A percentile compares a stretch with the other conserved stretches of the same genome.
Evolutionary conservation across 2,329 filamentous ascomycete species (phyloP).

Genomic region (Colletotrichum orchidophilum): DNA sequence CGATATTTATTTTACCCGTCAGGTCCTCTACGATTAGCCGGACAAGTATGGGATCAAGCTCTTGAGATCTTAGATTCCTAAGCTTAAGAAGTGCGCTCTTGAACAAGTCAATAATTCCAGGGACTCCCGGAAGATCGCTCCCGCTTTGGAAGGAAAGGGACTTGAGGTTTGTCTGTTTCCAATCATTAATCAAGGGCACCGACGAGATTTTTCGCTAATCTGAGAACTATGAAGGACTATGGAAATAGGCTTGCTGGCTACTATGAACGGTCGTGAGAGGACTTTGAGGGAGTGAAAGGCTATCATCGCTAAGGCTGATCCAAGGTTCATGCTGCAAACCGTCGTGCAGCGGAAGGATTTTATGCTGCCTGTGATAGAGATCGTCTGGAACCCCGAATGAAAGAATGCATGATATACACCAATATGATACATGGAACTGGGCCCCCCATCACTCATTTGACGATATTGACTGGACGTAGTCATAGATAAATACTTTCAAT

Average conservation of each 20-base stretch:
- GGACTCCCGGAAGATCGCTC: neutral
- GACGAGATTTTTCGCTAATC: neutral
- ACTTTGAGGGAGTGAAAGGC: neutral
- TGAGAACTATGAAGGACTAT: neutral
- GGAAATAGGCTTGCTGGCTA: neutral
- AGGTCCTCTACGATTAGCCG: conserved; percentile 56
- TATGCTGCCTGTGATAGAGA: neutral
- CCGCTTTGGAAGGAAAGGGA: neutral
- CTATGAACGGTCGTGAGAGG: neutral
- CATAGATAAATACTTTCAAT: no score
- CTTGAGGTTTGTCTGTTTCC: neutral
- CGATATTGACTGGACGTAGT: no score
- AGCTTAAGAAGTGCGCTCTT: conserved; percentile 47
- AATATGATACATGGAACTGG: no score
- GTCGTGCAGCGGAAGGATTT: neutral
- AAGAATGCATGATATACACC: no score
- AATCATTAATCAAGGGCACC: neutral
- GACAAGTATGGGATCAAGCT: conserved; percentile 45
- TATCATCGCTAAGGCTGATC: neutral
- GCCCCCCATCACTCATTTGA: no score
- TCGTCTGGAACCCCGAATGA: neutral
- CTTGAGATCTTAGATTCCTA: conserved; percentile 44
- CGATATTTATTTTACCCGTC: conserved; percentile 51
- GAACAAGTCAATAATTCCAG: conserved; percentile 13
- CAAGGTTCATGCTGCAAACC: neutral